These are phyloP conservation scores for Heterobasidion annosum DNA, from an alignment of 1,284 basidiomycete species.

Conservation along the genomic window DNA sequence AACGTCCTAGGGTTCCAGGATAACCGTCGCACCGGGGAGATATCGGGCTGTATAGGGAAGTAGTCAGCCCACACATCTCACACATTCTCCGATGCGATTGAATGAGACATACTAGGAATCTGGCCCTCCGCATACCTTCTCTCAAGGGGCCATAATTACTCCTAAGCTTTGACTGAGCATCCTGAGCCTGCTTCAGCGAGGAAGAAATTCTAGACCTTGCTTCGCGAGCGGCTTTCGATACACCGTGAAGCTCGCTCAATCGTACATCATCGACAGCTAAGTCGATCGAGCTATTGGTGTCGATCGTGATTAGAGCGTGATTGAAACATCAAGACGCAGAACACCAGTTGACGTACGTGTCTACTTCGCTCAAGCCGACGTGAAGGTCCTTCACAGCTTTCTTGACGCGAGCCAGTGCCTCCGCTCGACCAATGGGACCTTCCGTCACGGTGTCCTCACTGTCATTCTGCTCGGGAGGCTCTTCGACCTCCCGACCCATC, in stretches of 20 bases:
- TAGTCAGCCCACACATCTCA: not conserved
- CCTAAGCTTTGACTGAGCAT: conserved; percentile 22
- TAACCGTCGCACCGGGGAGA: conserved; percentile 7
- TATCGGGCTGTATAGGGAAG: conserved; percentile 9
- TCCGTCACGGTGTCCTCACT: conserved; percentile 17
- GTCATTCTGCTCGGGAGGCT: conserved; percentile 19
- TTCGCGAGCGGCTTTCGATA: conserved; percentile 42
- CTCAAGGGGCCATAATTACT: conserved; percentile 21
- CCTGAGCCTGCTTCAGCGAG: conserved; percentile 28
- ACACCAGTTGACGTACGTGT: conserved; percentile 30
- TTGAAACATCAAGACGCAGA: conserved; percentile 7
- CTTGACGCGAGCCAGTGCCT: conserved; percentile 47
- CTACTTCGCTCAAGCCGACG: conserved; percentile 43
- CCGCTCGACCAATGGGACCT: conserved; percentile 31
- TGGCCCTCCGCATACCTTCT: conserved; percentile 26
- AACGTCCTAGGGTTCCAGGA: conserved; percentile 12
- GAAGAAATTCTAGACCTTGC: conserved; percentile 35
- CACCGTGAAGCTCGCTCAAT: conserved; percentile 40
- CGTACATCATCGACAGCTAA: conserved; percentile 29
- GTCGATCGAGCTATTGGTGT: conserved; percentile 24
- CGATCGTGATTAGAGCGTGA: conserved; percentile 6
- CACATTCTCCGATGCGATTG: not conserved
- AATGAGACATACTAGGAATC: conserved; percentile 21
- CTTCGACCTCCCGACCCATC: conserved; percentile 51
- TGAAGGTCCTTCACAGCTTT: conserved; percentile 46